phyloP scores from a whole-genome alignment of 371 early-diverging fungal species.

The Mucor velutinosus region DNA sequence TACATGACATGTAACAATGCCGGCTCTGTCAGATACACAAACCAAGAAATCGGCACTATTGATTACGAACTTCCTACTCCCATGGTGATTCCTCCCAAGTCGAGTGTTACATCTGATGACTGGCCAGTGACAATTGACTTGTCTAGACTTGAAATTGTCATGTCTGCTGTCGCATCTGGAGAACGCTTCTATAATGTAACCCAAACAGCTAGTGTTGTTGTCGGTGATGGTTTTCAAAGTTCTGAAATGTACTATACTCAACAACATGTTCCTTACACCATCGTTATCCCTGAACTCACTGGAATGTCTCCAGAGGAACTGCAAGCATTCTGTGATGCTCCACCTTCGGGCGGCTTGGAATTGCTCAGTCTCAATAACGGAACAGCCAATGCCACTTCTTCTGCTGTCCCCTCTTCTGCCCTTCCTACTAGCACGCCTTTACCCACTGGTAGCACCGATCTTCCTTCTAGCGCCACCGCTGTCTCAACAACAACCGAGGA shows the following conservation, averaged over 20 bases:
- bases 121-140: slow-evolving; percentile 13
- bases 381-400: not conserved
- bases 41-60: slow-evolving; percentile 19
- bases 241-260: slow-evolving; percentile 32
- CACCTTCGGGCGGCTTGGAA: not conserved
- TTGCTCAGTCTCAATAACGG: not conserved
- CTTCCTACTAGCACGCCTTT: slow-evolving; percentile 5
- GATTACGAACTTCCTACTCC: slow-evolving; percentile 24
- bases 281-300: slow-evolving; percentile 15
- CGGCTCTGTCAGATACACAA: not conserved
- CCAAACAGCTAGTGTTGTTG: slow-evolving; percentile 27
- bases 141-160: not conserved
- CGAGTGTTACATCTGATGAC: not conserved
- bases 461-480: not conserved
- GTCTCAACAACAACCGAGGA: not conserved
- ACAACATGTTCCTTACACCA: slow-evolving; percentile 22
- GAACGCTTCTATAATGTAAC: slow-evolving; percentile 14
- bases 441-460: slow-evolving; percentile 9
- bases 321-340: not conserved
- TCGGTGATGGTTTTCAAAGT: slow-evolving; percentile 28
- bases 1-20: not conserved
- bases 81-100: slow-evolving; percentile 18
- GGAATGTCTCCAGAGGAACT: not conserved
- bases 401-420: not conserved
- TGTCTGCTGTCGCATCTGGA: slow-evolving; percentile 4